Percentiles rank a stretch among this genome's conserved stretches.
Evolutionary conservation across 805 yeast genomes (phyloP).

Genomic region (Ogataea glucozyma): DNA sequence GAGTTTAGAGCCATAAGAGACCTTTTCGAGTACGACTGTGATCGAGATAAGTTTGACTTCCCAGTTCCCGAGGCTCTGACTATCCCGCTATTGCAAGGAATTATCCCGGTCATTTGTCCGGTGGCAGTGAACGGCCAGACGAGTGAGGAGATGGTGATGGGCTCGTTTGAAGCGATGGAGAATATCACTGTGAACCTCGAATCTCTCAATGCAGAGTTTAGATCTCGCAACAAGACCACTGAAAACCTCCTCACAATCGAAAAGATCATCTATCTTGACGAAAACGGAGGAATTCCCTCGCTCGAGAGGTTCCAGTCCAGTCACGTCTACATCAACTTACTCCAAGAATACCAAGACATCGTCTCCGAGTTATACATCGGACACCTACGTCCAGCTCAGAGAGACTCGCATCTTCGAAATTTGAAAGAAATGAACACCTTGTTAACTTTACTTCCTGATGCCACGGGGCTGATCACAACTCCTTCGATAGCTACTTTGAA

Average conservation of each 20-base stretch:
- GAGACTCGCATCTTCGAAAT: slow-evolving; percentile 64
- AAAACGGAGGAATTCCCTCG: slow-evolving; percentile 89
- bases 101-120: slow-evolving; percentile 66
- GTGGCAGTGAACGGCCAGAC: slow-evolving; percentile 41
- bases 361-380: slow-evolving; percentile 64
- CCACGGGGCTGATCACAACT: slow-evolving; percentile 85
- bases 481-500: slow-evolving; percentile 64
- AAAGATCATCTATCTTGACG: slow-evolving; percentile 77
- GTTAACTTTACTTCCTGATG: slow-evolving; percentile 48
- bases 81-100: slow-evolving; percentile 45
- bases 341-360: slow-evolving; percentile 76
- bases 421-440: slow-evolving; percentile 63
- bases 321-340: slow-evolving; percentile 83
- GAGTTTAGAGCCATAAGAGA: slow-evolving; percentile 37
- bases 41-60: slow-evolving; percentile 22
- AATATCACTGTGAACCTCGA: slow-evolving; percentile 40
- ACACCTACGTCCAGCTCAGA: slow-evolving; percentile 43
- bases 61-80: slow-evolving; percentile 40
- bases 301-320: slow-evolving; percentile 76
- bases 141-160: slow-evolving; percentile 34
- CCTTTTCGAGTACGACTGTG: slow-evolving; percentile 36
- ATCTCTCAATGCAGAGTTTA: slow-evolving; percentile 25
- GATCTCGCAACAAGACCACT: slow-evolving; percentile 18
- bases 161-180: slow-evolving; percentile 43
- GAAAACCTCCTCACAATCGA: slow-evolving; percentile 59